These are phyloP conservation scores for Amaranthus tricolor DNA, from an alignment of 179 eudicot species.

Conservation along the genomic window DNA sequence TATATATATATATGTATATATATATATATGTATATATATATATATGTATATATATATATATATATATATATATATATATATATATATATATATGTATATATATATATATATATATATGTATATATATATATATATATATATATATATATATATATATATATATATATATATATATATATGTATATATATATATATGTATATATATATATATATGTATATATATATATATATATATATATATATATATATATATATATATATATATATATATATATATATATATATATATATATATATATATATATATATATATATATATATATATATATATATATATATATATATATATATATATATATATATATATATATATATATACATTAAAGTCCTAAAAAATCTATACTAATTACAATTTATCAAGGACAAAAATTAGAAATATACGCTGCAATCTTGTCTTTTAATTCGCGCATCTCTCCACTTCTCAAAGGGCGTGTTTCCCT, in stretches of 20 bases:
- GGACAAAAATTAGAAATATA: too few species aligned
- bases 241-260: not conserved
- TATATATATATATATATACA: slow-evolving; percentile 2
- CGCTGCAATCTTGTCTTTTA: too few species aligned
- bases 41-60: not conserved
- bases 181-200: not conserved
- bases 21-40: not conserved
- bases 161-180: not conserved
- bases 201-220: not conserved
- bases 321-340: not conserved
- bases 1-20: not conserved
- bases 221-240: not conserved
- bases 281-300: not conserved
- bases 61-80: not conserved
- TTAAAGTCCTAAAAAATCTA: too few species aligned
- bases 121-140: not conserved
- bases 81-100: not conserved
- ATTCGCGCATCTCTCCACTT: too few species aligned
- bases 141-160: not conserved
- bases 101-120: not conserved
- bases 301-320: not conserved
- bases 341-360: not conserved
- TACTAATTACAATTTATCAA: too few species aligned
- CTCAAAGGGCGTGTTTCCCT: too few species aligned
- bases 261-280: not conserved